These are phyloP conservation scores for Lachancea cidri DNA, from an alignment of 805 yeast species.

Conservation along the genomic window DNA sequence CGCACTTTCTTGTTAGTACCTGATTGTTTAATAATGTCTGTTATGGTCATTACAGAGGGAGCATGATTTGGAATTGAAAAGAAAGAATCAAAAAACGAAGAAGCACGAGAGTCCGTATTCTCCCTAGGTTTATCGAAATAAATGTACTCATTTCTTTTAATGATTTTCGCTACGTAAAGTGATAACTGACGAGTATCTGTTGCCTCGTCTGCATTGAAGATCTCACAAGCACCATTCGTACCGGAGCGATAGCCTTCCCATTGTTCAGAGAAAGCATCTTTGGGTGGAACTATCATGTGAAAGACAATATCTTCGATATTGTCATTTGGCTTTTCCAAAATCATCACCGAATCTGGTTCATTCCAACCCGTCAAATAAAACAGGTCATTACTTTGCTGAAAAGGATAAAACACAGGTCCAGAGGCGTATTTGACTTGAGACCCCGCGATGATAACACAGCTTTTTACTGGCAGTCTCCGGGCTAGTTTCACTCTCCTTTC, in stretches of 20 bases:
- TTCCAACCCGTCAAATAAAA: slow-evolving; percentile 88
- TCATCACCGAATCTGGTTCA: slow-evolving; percentile 74
- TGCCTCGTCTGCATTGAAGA: slow-evolving; percentile 82
- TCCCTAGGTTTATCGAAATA: slow-evolving; percentile 47
- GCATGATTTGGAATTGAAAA: slow-evolving; percentile 24
- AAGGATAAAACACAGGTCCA: slow-evolving; percentile 86
- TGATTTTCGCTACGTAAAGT: slow-evolving; percentile 41
- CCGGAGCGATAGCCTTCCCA: slow-evolving; percentile 98
- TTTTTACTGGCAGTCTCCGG: slow-evolving; percentile 49
- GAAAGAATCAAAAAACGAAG: slow-evolving; percentile 29
- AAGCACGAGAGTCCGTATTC: slow-evolving; percentile 14
- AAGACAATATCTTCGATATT: slow-evolving; percentile 51
- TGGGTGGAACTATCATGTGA: slow-evolving; percentile 83
- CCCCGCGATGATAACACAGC: slow-evolving; percentile 74
- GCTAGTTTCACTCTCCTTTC: slow-evolving; percentile 62
- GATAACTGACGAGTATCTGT: slow-evolving; percentile 44
- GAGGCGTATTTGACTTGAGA: slow-evolving; percentile 70
- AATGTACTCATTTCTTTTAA: slow-evolving; percentile 45
- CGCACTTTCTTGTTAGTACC: slow-evolving; percentile 33
- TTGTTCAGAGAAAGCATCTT: slow-evolving; percentile 68
- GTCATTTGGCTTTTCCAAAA: slow-evolving; percentile 56
- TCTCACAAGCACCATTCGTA: slow-evolving; percentile 68
- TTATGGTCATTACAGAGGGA: slow-evolving; percentile 26
- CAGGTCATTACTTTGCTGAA: slow-evolving; percentile 87
- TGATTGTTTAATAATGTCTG: slow-evolving; percentile 22